A percentile compares a stretch with the other conserved stretches of the same genome.
Conservation (phyloP, 495 filamentous ascomycete genomes). For the Penicillium bovifimosum region DNA sequence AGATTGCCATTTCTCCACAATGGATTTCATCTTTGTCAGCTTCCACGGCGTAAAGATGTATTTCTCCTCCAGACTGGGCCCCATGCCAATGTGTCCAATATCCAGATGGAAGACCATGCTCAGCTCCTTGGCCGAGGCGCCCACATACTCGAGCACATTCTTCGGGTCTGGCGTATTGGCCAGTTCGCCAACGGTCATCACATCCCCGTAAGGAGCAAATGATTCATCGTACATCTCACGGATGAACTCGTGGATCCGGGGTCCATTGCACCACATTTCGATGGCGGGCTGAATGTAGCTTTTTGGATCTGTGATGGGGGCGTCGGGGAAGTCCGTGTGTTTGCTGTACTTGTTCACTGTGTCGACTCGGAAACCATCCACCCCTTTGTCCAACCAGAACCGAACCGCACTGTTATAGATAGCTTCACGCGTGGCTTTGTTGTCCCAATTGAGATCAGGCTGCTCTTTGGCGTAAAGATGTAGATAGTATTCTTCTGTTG, state of each 20-base stretch:
- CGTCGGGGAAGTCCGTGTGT: conserved; percentile 39
- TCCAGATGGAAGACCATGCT: conserved; percentile 52
- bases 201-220: conserved; percentile 34
- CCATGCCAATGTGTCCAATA: conserved; percentile 43
- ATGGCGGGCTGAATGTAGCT: conserved; percentile 38
- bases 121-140: conserved; percentile 34
- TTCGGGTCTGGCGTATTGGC: conserved; percentile 34
- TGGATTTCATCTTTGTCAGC: conserved; percentile 34
- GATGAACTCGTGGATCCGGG: conserved; percentile 49
- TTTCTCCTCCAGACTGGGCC: conserved; percentile 31
- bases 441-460: conserved; percentile 52
- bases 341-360: conserved; percentile 51
- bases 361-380: conserved; percentile 49
- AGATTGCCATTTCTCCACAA: conserved; percentile 32
- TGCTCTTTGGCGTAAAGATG: conserved; percentile 46
- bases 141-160: conserved; percentile 41
- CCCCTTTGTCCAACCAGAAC: conserved; percentile 50
- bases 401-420: conserved; percentile 42
- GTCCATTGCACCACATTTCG: conserved; percentile 47
- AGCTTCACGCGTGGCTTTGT: conserved; percentile 37
- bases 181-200: conserved; percentile 48
- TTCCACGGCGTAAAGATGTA: conserved; percentile 33
- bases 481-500: conserved; percentile 48
- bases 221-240: conserved; percentile 35
- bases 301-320: conserved; percentile 27